phyloP scores from a whole-genome alignment of 2,329 filamentous ascomycete species.

The Phialophora tarda region DNA sequence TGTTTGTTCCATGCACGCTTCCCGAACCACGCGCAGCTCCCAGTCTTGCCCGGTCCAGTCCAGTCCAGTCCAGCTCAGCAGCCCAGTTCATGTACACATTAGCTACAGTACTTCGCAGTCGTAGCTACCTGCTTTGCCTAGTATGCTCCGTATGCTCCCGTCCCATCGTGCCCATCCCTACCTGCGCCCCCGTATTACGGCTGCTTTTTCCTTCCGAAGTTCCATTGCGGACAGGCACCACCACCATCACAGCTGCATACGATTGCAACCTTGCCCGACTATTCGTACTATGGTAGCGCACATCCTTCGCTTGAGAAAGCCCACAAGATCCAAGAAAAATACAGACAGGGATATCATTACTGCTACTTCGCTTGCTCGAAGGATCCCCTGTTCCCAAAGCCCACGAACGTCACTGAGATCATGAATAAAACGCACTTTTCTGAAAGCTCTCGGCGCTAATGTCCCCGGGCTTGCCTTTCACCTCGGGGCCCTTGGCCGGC shows the following conservation, averaged over 20 bases:
- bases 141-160: not conserved
- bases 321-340: not conserved
- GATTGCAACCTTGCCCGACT: not conserved
- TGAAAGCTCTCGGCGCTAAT: constrained; percentile 73
- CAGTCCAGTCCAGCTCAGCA: no score
- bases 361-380: not conserved
- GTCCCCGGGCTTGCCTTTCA: constrained; percentile 67
- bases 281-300: not conserved
- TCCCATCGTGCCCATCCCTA: not conserved
- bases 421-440: constrained; percentile 71
- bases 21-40: no score
- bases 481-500: constrained; percentile 49
- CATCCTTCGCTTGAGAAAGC: not conserved
- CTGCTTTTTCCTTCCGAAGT: not conserved
- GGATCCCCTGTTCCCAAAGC: not conserved
- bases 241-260: not conserved
- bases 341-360: not conserved
- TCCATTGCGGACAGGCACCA: not conserved
- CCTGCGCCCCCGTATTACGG: not conserved
- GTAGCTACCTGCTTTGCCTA: not conserved
- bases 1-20: no score
- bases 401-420: constrained; percentile 21
- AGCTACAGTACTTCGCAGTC: no score
- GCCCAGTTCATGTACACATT: no score
- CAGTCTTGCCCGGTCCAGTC: no score